These are phyloP conservation scores for Malus asiatica DNA, from an alignment of 306 rosid genomes.

Conservation along the genomic window DNA sequence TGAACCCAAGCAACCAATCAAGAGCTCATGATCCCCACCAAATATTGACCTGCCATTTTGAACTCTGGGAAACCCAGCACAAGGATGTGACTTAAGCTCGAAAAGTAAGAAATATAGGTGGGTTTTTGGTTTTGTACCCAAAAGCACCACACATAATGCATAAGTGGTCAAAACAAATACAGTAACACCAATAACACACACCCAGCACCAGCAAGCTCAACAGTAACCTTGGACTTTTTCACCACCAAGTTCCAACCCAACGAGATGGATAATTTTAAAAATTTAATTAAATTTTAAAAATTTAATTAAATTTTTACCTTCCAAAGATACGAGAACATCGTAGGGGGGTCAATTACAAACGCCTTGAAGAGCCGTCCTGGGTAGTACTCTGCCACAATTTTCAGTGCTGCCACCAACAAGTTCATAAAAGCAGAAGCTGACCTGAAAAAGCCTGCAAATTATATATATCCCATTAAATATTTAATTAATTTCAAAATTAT, in stretches of 20 bases:
- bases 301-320: constrained; percentile 44
- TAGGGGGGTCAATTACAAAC: constrained; percentile 87
- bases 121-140: not conserved
- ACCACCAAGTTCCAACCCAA: not conserved
- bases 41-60: not conserved
- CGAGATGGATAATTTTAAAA: not conserved
- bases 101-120: not conserved
- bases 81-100: not conserved
- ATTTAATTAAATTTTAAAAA: too few species aligned
- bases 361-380: constrained; percentile 64
- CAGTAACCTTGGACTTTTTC: not conserved
- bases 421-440: constrained; percentile 93
- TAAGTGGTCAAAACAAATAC: not conserved
- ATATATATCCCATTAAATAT: not conserved
- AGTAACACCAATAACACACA: not conserved
- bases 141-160: not conserved
- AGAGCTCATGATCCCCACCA: not conserved
- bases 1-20: not conserved
- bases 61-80: not conserved
- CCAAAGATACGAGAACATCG: constrained; percentile 83
- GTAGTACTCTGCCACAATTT: constrained; percentile 69
- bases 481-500: not conserved
- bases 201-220: not conserved
- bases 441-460: constrained; percentile 75
- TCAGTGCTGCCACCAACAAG: constrained; percentile 53